phyloP scores from a whole-genome alignment of 306 rosid genomes.

The Cicer cuneatum region DNA sequence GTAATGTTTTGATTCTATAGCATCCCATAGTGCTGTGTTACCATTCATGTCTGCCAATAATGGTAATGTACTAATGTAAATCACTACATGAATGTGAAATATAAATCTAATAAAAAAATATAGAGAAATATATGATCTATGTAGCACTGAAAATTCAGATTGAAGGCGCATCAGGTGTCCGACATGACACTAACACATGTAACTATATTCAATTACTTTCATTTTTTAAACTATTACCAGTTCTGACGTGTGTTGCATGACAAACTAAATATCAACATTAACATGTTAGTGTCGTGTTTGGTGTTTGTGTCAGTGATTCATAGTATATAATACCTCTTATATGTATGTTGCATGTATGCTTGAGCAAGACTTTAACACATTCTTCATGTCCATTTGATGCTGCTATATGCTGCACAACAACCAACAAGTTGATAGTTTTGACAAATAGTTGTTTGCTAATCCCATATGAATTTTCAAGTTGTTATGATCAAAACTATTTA shows the following conservation, averaged over 20 bases:
- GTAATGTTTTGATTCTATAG: slow-evolving; percentile 67
- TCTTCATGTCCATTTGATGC: slow-evolving; percentile 80
- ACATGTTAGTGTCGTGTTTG: no score
- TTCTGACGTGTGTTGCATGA: no score
- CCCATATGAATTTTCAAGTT: background rate
- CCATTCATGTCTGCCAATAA: slow-evolving; percentile 64
- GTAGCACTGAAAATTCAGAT: no score
- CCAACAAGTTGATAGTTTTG: slow-evolving; percentile 39
- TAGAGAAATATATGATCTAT: background rate
- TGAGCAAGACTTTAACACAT: slow-evolving; percentile 73
- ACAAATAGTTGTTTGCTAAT: background rate
- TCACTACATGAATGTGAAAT: slow-evolving; percentile 12
- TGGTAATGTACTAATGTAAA: slow-evolving; percentile 6
- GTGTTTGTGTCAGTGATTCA: no score
- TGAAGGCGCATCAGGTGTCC: no score
- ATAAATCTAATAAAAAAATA: background rate
- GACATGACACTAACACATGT: no score
- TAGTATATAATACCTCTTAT: slow-evolving; percentile 54
- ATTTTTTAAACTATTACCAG: no score
- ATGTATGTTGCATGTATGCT: slow-evolving; percentile 64
- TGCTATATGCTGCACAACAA: slow-evolving; percentile 68
- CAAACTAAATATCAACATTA: no score
- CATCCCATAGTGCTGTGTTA: slow-evolving; percentile 82
- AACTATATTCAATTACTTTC: no score
- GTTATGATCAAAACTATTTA: slow-evolving; percentile 14